Conservation (phyloP, 768 basidiomycete species). For the Amanita jacksonii region DNA sequence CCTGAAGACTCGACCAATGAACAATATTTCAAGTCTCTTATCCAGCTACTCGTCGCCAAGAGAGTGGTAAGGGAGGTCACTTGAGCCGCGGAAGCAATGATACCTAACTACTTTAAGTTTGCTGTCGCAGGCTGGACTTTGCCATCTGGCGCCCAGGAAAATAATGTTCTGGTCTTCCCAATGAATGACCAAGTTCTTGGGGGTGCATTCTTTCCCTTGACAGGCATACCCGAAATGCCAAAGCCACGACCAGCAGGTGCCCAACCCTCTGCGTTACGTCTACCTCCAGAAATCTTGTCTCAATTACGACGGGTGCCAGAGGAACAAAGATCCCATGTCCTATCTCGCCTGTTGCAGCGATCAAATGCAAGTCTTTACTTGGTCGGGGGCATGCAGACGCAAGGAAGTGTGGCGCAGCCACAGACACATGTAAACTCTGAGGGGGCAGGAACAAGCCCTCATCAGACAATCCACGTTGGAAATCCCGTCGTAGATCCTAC, state of each 20-base stretch:
- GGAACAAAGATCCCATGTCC: conserved; percentile 17
- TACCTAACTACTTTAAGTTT: conserved; percentile 26
- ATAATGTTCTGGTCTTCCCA: conserved; percentile 41
- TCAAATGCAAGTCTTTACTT: neutral
- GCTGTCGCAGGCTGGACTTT: conserved; percentile 42
- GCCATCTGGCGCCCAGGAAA: conserved; percentile 31
- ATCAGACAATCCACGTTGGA: neutral
- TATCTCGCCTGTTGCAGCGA: conserved; percentile 7
- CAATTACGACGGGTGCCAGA: conserved; percentile 17
- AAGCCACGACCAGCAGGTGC: conserved; percentile 13
- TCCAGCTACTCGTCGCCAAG: conserved; percentile 30
- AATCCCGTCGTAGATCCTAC: neutral
- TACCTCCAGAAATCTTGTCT: conserved; percentile 13
- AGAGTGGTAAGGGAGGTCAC: conserved; percentile 31
- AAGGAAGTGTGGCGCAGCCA: neutral
- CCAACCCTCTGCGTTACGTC: neutral
- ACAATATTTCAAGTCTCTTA: conserved; percentile 29
- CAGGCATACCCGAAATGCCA: conserved; percentile 44
- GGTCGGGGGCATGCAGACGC: neutral
- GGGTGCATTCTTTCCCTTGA: conserved; percentile 41
- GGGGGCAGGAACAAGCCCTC: neutral
- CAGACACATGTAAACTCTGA: neutral
- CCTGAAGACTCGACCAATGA: conserved; percentile 29
- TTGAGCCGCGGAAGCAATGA: neutral
- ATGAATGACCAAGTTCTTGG: conserved; percentile 21